phyloP scores from a whole-genome alignment of 1,284 basidiomycete species.

The Butyriboletus appendiculatus region DNA sequence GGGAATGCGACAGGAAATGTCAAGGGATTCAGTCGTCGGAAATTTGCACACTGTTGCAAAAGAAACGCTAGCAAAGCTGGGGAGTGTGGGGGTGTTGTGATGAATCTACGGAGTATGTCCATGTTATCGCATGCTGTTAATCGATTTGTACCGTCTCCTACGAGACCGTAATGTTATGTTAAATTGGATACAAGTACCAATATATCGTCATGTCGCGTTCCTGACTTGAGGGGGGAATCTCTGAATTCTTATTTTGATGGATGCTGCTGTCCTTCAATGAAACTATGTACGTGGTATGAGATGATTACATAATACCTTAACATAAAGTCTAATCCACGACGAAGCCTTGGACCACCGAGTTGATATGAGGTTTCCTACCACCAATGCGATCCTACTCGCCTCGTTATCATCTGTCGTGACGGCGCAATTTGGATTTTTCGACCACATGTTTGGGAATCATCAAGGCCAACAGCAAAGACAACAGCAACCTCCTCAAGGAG shows the following conservation, averaged over 20 bases:
- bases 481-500: conserved; percentile 20
- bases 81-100: conserved; percentile 9
- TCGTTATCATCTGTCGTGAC: conserved; percentile 26
- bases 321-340: not conserved
- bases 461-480: conserved; percentile 35
- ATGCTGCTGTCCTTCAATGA: too few relatives aligned
- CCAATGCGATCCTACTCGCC: conserved; percentile 14
- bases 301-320: conserved; percentile 10
- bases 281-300: not conserved
- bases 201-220: conserved; percentile 1
- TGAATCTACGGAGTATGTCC: conserved; percentile 25
- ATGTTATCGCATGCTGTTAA: conserved; percentile 35
- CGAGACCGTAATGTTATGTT: conserved; percentile 34
- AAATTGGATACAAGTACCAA: conserved; percentile 14
- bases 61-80: not conserved
- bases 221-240: too few relatives aligned
- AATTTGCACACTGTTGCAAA: conserved; percentile 6
- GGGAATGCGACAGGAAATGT: not conserved
- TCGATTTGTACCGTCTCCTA: conserved; percentile 34
- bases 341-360: not conserved
- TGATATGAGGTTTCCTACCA: conserved; percentile 19
- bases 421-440: conserved; percentile 40
- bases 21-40: not conserved
- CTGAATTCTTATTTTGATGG: not conserved
- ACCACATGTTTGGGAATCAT: conserved; percentile 37